A percentile compares a stretch with the other conserved stretches of the same genome.
Conservation (phyloP, 148 eudicot genomes). For the Fallopia convolvulus region DNA sequence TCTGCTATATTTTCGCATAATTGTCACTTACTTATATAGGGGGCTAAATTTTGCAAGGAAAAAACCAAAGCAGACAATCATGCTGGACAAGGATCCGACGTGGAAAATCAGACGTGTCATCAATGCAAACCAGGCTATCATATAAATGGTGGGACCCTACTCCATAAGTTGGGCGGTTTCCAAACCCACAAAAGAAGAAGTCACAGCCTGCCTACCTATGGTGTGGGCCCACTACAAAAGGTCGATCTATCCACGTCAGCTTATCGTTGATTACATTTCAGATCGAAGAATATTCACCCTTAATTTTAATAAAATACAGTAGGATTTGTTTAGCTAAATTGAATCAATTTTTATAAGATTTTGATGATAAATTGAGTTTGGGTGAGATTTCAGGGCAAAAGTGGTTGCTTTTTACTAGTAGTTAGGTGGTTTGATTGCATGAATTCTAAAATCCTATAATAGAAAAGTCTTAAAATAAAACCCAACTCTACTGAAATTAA, state of each 20-base stretch:
- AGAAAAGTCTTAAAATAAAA: no score
- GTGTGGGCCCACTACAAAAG: background rate
- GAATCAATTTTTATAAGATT: no score
- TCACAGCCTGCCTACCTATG: background rate
- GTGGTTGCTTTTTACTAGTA: no score
- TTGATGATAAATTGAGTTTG: no score
- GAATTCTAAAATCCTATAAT: no score
- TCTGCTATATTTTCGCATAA: background rate
- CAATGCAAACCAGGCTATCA: background rate
- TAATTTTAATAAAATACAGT: background rate
- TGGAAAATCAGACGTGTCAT: constrained; percentile 4
- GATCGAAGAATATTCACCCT: background rate
- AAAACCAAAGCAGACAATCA: background rate
- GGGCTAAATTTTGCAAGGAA: background rate
- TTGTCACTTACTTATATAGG: background rate
- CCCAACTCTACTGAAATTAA: no score
- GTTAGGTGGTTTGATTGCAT: no score
- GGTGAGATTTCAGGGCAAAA: no score
- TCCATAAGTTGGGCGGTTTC: background rate
- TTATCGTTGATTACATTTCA: background rate
- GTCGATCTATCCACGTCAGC: background rate
- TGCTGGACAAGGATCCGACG: constrained; percentile 3
- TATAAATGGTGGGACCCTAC: background rate
- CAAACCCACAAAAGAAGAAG: no score
- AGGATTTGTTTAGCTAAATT: no score